Percentiles rank a stretch among this genome's conserved stretches.
phyloP scores from a whole-genome alignment of 73 alveolate species.

The Paramecium tetraurelia region DNA sequence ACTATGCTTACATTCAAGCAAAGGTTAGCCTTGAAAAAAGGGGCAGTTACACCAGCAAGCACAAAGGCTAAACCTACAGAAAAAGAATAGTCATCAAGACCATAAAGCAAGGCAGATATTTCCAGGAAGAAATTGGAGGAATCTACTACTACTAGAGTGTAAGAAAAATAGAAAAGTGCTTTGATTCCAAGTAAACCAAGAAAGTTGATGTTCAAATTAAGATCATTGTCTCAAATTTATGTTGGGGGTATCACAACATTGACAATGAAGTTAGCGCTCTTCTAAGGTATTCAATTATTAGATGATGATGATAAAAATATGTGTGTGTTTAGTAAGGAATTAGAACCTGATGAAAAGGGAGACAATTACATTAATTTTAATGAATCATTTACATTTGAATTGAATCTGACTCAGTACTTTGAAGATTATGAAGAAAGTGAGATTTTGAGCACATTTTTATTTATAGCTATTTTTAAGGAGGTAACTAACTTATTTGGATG shows the following conservation, averaged over 20 bases:
- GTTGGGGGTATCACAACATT: background rate
- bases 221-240: background rate
- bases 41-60: background rate
- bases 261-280: background rate
- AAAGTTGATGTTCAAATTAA: background rate
- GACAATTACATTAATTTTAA: background rate
- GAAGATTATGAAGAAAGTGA: background rate
- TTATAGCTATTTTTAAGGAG: background rate
- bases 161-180: background rate
- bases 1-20: background rate
- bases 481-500: background rate
- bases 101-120: background rate
- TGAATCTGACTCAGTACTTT: background rate
- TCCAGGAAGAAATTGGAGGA: background rate
- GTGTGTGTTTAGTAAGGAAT: background rate
- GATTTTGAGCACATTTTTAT: background rate
- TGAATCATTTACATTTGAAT: background rate
- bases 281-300: background rate
- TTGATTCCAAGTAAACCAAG: background rate
- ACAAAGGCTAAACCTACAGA: background rate
- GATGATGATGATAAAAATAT: conserved; percentile 11
- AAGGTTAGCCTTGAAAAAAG: background rate
- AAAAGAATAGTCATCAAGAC: background rate
- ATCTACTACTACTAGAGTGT: background rate
- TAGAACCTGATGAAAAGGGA: conserved; percentile 37